Conservation (phyloP, 495 filamentous ascomycete species). For the Penicillium samsonianum region DNA sequence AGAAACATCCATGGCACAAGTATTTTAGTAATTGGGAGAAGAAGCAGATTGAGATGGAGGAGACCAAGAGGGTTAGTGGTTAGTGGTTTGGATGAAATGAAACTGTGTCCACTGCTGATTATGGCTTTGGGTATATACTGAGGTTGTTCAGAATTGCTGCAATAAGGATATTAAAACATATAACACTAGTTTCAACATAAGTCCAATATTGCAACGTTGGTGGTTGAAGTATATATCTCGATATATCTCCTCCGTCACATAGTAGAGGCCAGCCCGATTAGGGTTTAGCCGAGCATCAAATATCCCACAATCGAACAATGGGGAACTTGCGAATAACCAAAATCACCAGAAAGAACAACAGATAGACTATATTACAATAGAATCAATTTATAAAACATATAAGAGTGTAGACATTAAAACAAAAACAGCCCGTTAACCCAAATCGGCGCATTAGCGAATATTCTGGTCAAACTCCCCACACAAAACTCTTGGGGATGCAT, state of each 20-base stretch:
- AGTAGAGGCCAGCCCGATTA: conserved; percentile 26
- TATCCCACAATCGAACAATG: conserved; percentile 28
- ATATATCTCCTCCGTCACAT: background rate
- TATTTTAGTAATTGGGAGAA: conserved; percentile 36
- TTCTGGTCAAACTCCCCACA: conserved; percentile 27
- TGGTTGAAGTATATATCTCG: too few relatives aligned
- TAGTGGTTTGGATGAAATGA: background rate
- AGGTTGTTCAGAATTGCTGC: background rate
- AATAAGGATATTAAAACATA: background rate
- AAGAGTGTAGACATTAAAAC: conserved; percentile 2
- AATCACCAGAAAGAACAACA: conserved; percentile 2
- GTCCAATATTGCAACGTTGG: background rate
- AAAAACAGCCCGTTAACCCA: conserved; percentile 21
- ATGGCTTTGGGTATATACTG: background rate
- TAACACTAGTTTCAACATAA: background rate
- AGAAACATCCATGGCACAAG: conserved; percentile 54
- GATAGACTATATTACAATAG: background rate
- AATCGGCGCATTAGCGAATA: conserved; percentile 35
- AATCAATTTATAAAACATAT: background rate
- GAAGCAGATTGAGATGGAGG: conserved; percentile 3
- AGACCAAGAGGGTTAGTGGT: background rate
- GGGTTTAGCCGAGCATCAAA: conserved; percentile 48
- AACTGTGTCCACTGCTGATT: background rate
- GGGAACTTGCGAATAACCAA: background rate
- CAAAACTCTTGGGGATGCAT: conserved; percentile 27